Base-by-base conservation (phyloP, 2,329 filamentous ascomycete species). In the Samsoniella hepiali region DNA sequence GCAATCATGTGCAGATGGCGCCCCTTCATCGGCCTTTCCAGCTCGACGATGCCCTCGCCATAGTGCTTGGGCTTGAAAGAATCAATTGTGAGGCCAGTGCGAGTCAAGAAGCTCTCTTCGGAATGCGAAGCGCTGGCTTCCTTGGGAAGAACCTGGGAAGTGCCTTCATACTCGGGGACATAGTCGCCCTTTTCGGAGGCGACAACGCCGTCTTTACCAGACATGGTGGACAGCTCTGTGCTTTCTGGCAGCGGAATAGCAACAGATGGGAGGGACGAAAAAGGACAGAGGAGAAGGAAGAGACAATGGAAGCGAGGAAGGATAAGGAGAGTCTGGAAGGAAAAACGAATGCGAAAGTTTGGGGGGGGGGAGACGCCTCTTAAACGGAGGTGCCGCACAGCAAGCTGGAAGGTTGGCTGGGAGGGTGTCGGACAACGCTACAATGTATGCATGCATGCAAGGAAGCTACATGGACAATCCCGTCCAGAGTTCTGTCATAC, bases 1-100 rank as follows among this genome's bases (percentile, higher is more conserved):
- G 83, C 82, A 73, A 86, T 86, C 84, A 86, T 86, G 74, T 87
- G 82, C 68, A 87, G 74, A 73, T 87, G 84, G 67, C 84, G 81
- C 58, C 78, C 76, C 76, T 83, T 82, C 77, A 87, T 83, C 68
- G 75, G 72, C 57, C 76, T 75, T 67, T 81, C 77, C 54, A 81
- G 72, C 68, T 80, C 72, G 51, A 72, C 70, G 66, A 71, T 63
- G 38, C 71, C 71, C 9, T 62, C 31, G 54, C 72, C 72, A 67
- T 72, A 74, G 65, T 72, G 58, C 59, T 72, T 72, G 63, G 67
- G 70, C 68, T 74, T 70, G 68, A 77, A 77, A 22, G 74, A 76
- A 36, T 70, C 68, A n/a, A 70, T 55, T 58, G 72, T 76, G 32
- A 77, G 68, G 54, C 75, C 75, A 51, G 72, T 73, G 51, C 75